These are phyloP conservation scores for Chaetomiaceae sp. DNA, from an alignment of 2,329 filamentous ascomycete genomes.

Conservation along the genomic window DNA sequence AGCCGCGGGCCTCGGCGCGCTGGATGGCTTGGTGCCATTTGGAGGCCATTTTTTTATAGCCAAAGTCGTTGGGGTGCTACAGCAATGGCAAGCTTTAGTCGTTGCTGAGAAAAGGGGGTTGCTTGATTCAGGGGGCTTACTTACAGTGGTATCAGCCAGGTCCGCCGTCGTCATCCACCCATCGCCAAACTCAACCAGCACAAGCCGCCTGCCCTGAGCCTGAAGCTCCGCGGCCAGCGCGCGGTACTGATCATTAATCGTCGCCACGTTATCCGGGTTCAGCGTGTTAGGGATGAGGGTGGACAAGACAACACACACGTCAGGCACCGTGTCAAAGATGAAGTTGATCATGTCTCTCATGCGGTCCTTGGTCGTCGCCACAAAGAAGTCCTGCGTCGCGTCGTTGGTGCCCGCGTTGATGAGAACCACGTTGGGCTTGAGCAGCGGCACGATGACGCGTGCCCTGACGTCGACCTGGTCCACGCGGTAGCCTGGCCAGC, in stretches of 20 bases:
- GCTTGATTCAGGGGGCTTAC: too few species aligned
- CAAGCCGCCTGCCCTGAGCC: background rate
- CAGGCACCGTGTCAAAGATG: background rate
- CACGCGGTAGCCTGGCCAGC: background rate
- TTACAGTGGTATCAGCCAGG: background rate
- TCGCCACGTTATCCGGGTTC: conserved; percentile 1
- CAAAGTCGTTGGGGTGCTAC: conserved; percentile 14
- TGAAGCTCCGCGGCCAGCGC: background rate
- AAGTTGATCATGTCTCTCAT: conserved; percentile 3
- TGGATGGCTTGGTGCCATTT: conserved; percentile 14
- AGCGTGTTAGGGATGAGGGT: conserved; percentile 5
- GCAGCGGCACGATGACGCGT: background rate
- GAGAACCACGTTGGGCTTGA: conserved; percentile 9
- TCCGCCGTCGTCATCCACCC: conserved; percentile 3
- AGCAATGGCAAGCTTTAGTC: conserved; percentile 2
- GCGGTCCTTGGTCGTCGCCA: background rate
- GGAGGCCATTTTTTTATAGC: conserved; percentile 16
- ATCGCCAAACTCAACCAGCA: conserved; percentile 11
- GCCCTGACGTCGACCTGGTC: background rate
- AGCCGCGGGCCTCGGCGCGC: background rate
- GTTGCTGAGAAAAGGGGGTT: background rate
- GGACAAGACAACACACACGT: conserved; percentile 1
- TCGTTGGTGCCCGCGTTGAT: conserved; percentile 15
- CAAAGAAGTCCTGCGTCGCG: background rate
- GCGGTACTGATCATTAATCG: background rate